phyloP scores from a whole-genome alignment of 2,329 filamentous ascomycete species.

The Clarireedia homoeocarpa region DNA sequence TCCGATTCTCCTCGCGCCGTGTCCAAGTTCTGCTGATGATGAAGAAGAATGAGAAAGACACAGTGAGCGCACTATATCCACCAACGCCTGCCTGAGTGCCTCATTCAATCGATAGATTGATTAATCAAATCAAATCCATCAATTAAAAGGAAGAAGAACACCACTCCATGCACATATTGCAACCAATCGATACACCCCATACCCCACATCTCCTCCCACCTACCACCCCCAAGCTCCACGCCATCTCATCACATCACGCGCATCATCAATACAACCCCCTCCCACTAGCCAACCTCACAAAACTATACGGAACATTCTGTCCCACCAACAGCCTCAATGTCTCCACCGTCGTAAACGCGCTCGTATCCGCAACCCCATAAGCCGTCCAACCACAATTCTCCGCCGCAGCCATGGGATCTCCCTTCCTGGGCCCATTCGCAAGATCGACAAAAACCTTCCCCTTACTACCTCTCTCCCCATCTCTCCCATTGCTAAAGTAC shows the following conservation, averaged over 20 bases:
- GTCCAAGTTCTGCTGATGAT: too few species aligned
- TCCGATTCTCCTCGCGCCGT: too few species aligned
- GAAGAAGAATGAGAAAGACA: too few species aligned
- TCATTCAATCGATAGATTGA: background rate
- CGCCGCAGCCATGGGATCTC: constrained; percentile 62
- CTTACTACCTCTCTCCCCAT: constrained; percentile 30
- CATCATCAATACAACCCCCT: constrained; percentile 37
- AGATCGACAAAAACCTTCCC: constrained; percentile 75
- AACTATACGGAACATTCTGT: constrained; percentile 82
- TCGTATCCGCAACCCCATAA: constrained; percentile 72
- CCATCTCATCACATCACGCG: too few species aligned
- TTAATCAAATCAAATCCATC: background rate
- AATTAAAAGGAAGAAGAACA: background rate
- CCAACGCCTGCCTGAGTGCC: background rate
- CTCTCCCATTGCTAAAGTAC: constrained; percentile 45
- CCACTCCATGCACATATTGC: background rate
- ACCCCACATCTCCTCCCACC: too few species aligned
- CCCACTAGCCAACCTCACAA: constrained; percentile 66
- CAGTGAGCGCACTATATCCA: background rate
- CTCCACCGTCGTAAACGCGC: constrained; percentile 78
- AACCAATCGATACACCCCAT: background rate
- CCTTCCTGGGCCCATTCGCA: constrained; percentile 54
- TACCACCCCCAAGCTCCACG: too few species aligned
- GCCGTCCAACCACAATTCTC: constrained; percentile 69
- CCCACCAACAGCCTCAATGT: constrained; percentile 71